phyloP scores from a whole-genome alignment of 176 grass and related monocot species.

The Urochloa ruziziensis region DNA sequence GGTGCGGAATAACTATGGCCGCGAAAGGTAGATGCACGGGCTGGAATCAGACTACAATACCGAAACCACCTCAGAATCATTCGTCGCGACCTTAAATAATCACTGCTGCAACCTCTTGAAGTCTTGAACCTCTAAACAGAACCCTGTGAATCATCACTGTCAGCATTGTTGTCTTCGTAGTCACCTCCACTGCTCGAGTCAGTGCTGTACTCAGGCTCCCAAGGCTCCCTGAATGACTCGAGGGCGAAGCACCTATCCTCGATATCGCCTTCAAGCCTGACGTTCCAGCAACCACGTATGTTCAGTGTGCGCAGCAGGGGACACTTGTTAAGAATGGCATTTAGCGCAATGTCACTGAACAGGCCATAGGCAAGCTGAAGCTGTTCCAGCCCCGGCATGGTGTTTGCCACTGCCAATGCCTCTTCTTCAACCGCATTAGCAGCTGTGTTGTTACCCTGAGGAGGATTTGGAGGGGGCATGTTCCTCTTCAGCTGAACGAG shows the following conservation, averaged over 20 bases:
- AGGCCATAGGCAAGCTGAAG: constrained; percentile 60
- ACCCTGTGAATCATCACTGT: constrained; percentile 15
- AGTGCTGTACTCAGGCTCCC: constrained; percentile 32
- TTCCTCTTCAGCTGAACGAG: constrained; percentile 58
- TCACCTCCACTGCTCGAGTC: constrained; percentile 26
- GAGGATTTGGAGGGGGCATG: constrained; percentile 45
- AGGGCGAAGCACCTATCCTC: constrained; percentile 40
- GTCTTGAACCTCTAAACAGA: background rate
- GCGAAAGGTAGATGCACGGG: background rate
- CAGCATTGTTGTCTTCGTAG: background rate
- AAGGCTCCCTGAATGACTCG: constrained; percentile 52
- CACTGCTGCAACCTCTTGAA: background rate
- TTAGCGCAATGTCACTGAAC: constrained; percentile 44
- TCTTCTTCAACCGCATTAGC: constrained; percentile 34
- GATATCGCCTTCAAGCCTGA: constrained; percentile 32
- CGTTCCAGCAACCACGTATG: constrained; percentile 57
- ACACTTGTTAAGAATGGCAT: constrained; percentile 47
- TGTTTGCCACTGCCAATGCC: constrained; percentile 39
- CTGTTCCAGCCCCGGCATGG: constrained; percentile 43
- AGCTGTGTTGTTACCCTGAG: background rate
- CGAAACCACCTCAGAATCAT: background rate
- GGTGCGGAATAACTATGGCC: background rate
- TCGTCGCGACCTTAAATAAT: background rate
- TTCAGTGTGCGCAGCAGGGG: constrained; percentile 24
- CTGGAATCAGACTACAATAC: background rate